Base-by-base conservation (phyloP, 2,329 filamentous ascomycete genomes). In the Fusarium sp. region DNA sequence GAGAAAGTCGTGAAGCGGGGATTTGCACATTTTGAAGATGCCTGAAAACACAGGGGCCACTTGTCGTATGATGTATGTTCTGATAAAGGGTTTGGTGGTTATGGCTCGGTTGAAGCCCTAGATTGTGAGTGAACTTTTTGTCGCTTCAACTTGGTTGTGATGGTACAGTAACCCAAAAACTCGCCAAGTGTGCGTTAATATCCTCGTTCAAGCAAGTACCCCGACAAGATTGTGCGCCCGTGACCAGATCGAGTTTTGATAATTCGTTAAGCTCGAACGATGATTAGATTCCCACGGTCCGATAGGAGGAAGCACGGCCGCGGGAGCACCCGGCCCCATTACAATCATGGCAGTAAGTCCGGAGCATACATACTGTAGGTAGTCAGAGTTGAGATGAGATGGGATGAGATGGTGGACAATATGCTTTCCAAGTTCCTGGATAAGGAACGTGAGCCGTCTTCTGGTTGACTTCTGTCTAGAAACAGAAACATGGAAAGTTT, bases 1-100 rank as follows among this genome's bases (percentile, higher is more conserved):
- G 40, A 95, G 86, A 79, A 94, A 90, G 46, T 85, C 80, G 82
- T 91, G 90, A 53, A 81, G 72, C 14, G 67, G 63, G 14, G 79
- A 78, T 76, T 88, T 84, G 81, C 89, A 92, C 89, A 91, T 92
- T 24, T 65, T 62, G 31, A 33, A 22, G 55, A 49, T 38, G 33
- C 44, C 29, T 22, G 16, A 51, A 31, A 29, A 22, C 35, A 58
- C 16, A n/a, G n/a, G n/a, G 42, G 35, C 64, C 29, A 57, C 29
- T 72, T 42, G 36, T 51, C 46, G 46, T 51, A 51, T 31, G 46
- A 51, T 51, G 24, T 5, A 14, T 35, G 14, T 14, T 29, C 24
- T 49, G 44, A 49, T 49, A n/a, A 29, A 36, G 27, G 42, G 8
- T 51, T 24, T 22, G 17, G 22, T 5, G 16, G 11, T 29, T 24